A percentile compares a stretch with the other conserved stretches of the same genome.
phyloP scores from a whole-genome alignment of 2,329 filamentous ascomycete genomes.

The Epichloe aotearoae region DNA sequence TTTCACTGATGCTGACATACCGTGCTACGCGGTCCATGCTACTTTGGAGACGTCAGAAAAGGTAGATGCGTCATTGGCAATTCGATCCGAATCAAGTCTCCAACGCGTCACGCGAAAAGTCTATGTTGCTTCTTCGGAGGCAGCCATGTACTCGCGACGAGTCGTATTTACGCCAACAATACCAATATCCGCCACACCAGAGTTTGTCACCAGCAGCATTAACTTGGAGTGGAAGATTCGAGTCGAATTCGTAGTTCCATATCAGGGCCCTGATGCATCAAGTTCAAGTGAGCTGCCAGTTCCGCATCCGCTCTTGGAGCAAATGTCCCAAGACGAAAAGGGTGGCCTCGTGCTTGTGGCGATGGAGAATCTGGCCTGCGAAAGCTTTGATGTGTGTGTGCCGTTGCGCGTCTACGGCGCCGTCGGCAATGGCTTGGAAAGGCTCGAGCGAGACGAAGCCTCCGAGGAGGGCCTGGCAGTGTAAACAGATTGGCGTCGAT shows the following conservation, averaged over 20 bases:
- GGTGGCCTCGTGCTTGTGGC: slow-evolving; percentile 62
- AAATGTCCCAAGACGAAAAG: slow-evolving; percentile 65
- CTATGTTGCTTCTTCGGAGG: slow-evolving; percentile 66
- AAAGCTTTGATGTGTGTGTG: slow-evolving; percentile 83
- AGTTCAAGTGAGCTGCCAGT: slow-evolving; percentile 10
- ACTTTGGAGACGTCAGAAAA: slow-evolving; percentile 79
- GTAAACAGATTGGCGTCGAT: slow-evolving; percentile 11
- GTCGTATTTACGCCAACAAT: slow-evolving; percentile 75
- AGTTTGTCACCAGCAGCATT: slow-evolving; percentile 83
- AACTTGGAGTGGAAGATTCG: slow-evolving; percentile 78
- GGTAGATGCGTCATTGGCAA: slow-evolving; percentile 64
- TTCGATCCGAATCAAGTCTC: slow-evolving; percentile 76
- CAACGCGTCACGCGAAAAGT: slow-evolving; percentile 75
- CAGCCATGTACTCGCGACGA: slow-evolving; percentile 66
- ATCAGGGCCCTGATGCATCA: slow-evolving; percentile 20
- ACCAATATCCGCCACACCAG: slow-evolving; percentile 70
- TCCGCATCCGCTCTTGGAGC: slow-evolving; percentile 52
- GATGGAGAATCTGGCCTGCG: slow-evolving; percentile 64
- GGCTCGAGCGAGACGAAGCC: slow-evolving; percentile 41
- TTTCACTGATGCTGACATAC: slow-evolving; percentile 62
- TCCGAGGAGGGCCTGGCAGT: slow-evolving; percentile 31
- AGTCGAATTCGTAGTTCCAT: slow-evolving; percentile 83
- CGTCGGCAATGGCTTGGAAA: slow-evolving; percentile 42
- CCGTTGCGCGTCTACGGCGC: slow-evolving; percentile 70
- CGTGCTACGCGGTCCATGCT: slow-evolving; percentile 74